Base-by-base conservation (phyloP, 2,329 filamentous ascomycete species). In the Cladosporium velox region DNA sequence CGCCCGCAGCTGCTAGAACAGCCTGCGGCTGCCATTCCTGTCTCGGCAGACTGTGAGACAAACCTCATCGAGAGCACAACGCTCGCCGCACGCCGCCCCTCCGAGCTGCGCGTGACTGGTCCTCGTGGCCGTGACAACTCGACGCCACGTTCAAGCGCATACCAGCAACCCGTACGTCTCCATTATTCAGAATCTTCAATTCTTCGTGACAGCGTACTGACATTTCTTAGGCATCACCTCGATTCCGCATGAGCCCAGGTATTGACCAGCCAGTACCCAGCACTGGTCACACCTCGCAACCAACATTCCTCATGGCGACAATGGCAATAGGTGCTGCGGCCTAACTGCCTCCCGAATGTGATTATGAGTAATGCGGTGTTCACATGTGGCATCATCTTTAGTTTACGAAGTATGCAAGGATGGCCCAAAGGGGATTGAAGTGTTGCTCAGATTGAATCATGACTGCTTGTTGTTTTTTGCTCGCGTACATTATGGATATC, bases 1-100 rank as follows among this genome's bases (percentile, higher is more conserved):
- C 83, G 78, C 60, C 60, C 60, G 60, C 60, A 64, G 60, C 30
- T 28, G 60, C 49, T 67, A 65, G 62, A 60, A 10, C 66, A 70
- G 65, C 70, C 71, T 72, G 72, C 70, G 63, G 67, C 70, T 72
- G 72, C 72, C 71, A 55, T 57, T 24, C 68, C 67, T 71, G 70
- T 69, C 69, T 67, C 72, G 67, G 71, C 70, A 72, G 71, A 67
- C 47, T 63, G 70, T 47, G 66, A 67, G 57, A 65, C 65, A 67
- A 59, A 67, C 24, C 41, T 30, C 51, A 35, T 24, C 26, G 21
- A 35, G 52, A 62, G 54, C 24, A 38, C 34, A 55, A 51, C 55
- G 32, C 51, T 51, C 28, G 49, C 52, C 59, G 64, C 41, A 34
- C 67, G 41, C 18, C 52, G 44, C 54, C 54, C 34, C 21, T 59